phyloP scores from a whole-genome alignment of 169 alveolate species.

The Babesia caballi region DNA sequence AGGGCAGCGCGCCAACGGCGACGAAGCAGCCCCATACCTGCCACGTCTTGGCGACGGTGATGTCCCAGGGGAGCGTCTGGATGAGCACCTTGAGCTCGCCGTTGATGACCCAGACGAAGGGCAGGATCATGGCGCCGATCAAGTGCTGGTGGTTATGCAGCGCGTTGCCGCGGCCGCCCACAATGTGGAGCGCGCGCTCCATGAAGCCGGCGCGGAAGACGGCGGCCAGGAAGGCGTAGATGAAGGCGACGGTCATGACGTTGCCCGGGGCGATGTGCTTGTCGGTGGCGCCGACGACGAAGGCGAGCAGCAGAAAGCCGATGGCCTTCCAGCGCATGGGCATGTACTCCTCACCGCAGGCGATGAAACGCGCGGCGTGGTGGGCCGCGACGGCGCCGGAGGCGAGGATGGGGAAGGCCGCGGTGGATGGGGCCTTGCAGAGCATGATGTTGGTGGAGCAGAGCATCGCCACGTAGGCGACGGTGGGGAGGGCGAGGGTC shows the following conservation, averaged over 20 bases:
- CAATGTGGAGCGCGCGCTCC: slow-evolving; percentile 88
- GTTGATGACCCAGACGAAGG: slow-evolving; percentile 76
- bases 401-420: slow-evolving; percentile 88
- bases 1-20: slow-evolving; percentile 90
- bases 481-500: slow-evolving; percentile 81
- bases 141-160: slow-evolving; percentile 89
- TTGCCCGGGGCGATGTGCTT: slow-evolving; percentile 85
- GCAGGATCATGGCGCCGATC: slow-evolving; percentile 84
- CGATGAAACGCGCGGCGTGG: slow-evolving; percentile 88
- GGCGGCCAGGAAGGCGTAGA: slow-evolving; percentile 87
- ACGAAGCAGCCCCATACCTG: slow-evolving; percentile 89
- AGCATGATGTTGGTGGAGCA: slow-evolving; percentile 86
- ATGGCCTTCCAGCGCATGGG: slow-evolving; percentile 88
- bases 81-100: slow-evolving; percentile 79
- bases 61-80: slow-evolving; percentile 76
- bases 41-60: slow-evolving; percentile 78
- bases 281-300: slow-evolving; percentile 86
- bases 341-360: slow-evolving; percentile 90
- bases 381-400: slow-evolving; percentile 91
- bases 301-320: slow-evolving; percentile 81
- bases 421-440: slow-evolving; percentile 85
- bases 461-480: slow-evolving; percentile 85
- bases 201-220: slow-evolving; percentile 88
- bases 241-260: slow-evolving; percentile 83
- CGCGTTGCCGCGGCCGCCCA: slow-evolving; percentile 88